Base-by-base conservation (phyloP, 768 basidiomycete species). In the Multifurca ochricompacta region DNA sequence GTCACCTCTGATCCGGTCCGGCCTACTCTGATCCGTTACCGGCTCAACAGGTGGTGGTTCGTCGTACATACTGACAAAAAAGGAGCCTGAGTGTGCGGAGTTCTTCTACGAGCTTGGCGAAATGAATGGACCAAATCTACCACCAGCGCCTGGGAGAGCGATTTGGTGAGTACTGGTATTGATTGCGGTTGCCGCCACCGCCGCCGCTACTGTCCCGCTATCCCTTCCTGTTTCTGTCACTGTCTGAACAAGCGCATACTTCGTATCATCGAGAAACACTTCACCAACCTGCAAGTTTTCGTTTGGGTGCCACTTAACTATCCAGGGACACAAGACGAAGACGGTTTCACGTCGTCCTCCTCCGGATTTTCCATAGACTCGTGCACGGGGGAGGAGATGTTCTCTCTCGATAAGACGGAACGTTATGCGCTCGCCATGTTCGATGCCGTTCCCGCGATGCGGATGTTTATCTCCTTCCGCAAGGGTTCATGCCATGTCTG, bases 191-290 rank as follows among this genome's bases (percentile, higher is more conserved):
- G n/a, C n/a, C n/a, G n/a, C n/a, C n/a, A n/a, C n/a, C n/a, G n/a
- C n/a, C n/a, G n/a, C n/a, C n/a, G n/a, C n/a, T n/a, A n/a, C n/a
- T n/a, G n/a, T n/a, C n/a, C n/a, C n/a, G n/a, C n/a, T n/a, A n/a
- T n/a, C n/a, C n/a, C n/a, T n/a, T n/a, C n/a, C n/a, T n/a, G n/a
- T n/a, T n/a, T n/a, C n/a, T n/a, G n/a, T n/a, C n/a, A n/a, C n/a
- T n/a, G n/a, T n/a, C n/a, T n/a, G 42, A 59, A 59, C 45, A 57
- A 58, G 35, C 48, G 51, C 4, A 59, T 59, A 30, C 25, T 59
- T 19, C 37, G 42, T 25, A 13, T 52, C 30, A 39, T 59, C 44
- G 47, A 49, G 23, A 35, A 58, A 27, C 32, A 58, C 35, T 48
- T 58, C 27, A 3, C 35, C 8, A 52, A 49, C 23, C 30, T 59